A percentile compares a stretch with the other conserved stretches of the same genome.
phyloP scores from a whole-genome alignment of 352 stramenopile genomes.

The Globisporangium acanthophoron region DNA sequence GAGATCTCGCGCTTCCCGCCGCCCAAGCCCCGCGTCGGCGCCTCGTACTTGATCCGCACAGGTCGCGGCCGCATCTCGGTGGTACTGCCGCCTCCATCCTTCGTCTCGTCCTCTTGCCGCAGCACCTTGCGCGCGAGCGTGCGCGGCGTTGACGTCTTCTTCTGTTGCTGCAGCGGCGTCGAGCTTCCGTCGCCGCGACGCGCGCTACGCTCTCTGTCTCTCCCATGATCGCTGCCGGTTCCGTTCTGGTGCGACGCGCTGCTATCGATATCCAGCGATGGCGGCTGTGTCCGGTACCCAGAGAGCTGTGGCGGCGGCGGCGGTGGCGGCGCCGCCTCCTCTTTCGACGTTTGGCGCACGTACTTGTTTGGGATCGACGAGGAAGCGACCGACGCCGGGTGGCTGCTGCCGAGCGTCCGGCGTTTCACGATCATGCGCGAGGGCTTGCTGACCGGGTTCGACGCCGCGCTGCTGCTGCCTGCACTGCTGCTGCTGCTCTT shows the following conservation, averaged over 20 bases:
- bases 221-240: not conserved
- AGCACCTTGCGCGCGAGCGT: constrained; percentile 18
- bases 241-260: not conserved
- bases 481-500: constrained; percentile 15
- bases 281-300: not conserved
- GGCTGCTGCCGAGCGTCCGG: constrained; percentile 20
- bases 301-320: not conserved
- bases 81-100: constrained; percentile 4
- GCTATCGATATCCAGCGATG: not conserved
- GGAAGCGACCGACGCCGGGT: constrained; percentile 12
- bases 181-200: constrained; percentile 5
- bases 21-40: constrained; percentile 42
- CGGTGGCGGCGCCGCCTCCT: constrained; percentile 4
- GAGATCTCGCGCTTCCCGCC: constrained; percentile 75
- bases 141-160: constrained; percentile 13
- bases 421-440: constrained; percentile 54
- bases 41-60: constrained; percentile 75
- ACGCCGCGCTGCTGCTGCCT: constrained; percentile 7
- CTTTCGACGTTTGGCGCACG: constrained; percentile 8
- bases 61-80: constrained; percentile 28
- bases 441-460: constrained; percentile 17
- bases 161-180: constrained; percentile 4
- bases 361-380: constrained; percentile 15
- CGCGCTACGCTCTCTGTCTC: not conserved
- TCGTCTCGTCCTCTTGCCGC: constrained; percentile 7